These are phyloP conservation scores for Clausena lansium DNA, from an alignment of 345 rosid genomes.

Conservation along the genomic window DNA sequence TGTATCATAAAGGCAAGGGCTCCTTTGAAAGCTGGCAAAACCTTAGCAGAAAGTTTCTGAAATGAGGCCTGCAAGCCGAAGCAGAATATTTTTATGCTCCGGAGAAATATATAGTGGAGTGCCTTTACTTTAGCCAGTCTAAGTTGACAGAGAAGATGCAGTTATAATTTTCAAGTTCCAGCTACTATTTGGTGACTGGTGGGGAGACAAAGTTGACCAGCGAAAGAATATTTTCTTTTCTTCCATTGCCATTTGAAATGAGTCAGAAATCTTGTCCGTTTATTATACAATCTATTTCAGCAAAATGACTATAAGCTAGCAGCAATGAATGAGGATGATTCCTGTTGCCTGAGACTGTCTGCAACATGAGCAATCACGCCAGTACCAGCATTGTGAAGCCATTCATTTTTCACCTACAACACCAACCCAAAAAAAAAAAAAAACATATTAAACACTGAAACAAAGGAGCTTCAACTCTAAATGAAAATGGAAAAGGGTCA, in stretches of 20 bases:
- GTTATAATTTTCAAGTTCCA: neutral
- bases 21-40: too few species aligned
- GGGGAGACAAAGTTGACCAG: neutral
- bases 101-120: neutral
- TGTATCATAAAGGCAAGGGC: too few species aligned
- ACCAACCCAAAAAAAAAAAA: neutral
- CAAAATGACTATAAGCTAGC: conserved; percentile 57
- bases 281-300: neutral
- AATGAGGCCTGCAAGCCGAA: neutral
- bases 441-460: neutral
- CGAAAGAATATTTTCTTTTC: neutral
- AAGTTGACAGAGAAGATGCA: neutral
- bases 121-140: neutral
- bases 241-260: neutral
- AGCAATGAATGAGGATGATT: conserved; percentile 48
- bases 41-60: too few species aligned
- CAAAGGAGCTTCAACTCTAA: neutral
- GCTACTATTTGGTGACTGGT: neutral
- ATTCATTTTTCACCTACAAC: conserved; percentile 80
- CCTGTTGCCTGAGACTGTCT: conserved; percentile 84
- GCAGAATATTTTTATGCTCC: neutral
- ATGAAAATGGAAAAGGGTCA: conserved; percentile 1
- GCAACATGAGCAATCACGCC: conserved; percentile 97
- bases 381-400: conserved; percentile 79
- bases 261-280: neutral